These are phyloP conservation scores for Aspergillus ochraceoroseus DNA, from an alignment of 2,329 filamentous ascomycete genomes.

Conservation along the genomic window DNA sequence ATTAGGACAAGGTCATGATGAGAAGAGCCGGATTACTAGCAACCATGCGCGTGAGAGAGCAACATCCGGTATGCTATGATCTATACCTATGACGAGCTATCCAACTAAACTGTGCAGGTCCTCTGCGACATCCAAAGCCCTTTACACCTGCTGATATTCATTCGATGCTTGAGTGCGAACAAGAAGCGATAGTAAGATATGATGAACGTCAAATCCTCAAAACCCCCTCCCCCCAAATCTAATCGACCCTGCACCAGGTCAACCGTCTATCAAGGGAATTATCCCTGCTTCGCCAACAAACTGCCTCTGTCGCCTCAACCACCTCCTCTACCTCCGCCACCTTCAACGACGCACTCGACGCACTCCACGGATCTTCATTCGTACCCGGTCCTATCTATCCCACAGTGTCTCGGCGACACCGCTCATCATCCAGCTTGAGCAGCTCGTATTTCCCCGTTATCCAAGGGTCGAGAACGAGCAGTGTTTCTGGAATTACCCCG, in stretches of 20 bases:
- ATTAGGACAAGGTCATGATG: slow-evolving; percentile 28
- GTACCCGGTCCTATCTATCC: slow-evolving; percentile 49
- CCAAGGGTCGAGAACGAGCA: slow-evolving; percentile 34
- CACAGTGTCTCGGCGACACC: slow-evolving; percentile 52
- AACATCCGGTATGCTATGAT: slow-evolving; percentile 37
- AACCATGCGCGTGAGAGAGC: slow-evolving; percentile 38
- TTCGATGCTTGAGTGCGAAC: slow-evolving; percentile 85
- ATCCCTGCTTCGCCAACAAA: slow-evolving; percentile 68
- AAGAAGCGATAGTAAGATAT: slow-evolving; percentile 75
- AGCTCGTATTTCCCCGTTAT: slow-evolving; percentile 40
- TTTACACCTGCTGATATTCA: slow-evolving; percentile 86
- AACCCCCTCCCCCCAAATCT: not conserved
- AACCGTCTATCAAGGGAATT: slow-evolving; percentile 91
- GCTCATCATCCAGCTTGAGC: slow-evolving; percentile 53
- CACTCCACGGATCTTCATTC: slow-evolving; percentile 40
- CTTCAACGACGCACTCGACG: slow-evolving; percentile 47
- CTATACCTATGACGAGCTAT: not conserved
- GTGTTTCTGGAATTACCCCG: slow-evolving; percentile 44
- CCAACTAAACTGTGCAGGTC: slow-evolving; percentile 48
- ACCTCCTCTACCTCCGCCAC: slow-evolving; percentile 53
- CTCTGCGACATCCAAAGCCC: slow-evolving; percentile 78
- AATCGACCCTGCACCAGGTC: slow-evolving; percentile 53
- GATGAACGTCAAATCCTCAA: not conserved
- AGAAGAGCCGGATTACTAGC: slow-evolving; percentile 25
- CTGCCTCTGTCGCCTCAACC: slow-evolving; percentile 59